These are phyloP conservation scores for Myxozyma vanderwaltii DNA, from an alignment of 805 yeast species.

Conservation along the genomic window DNA sequence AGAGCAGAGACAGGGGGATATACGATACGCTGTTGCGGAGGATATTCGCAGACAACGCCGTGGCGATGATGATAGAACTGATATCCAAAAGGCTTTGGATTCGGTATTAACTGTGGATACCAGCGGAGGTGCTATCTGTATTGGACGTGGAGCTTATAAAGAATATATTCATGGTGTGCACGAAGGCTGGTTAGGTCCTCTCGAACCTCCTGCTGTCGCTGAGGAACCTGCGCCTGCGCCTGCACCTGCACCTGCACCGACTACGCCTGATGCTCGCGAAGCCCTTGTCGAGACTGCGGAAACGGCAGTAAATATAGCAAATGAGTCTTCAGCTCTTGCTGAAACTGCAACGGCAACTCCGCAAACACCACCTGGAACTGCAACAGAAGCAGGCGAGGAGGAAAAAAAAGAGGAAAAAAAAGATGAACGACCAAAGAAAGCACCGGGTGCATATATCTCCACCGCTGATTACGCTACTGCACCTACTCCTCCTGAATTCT, in stretches of 20 bases:
- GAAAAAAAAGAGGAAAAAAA: constrained; percentile 27
- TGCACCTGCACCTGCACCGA: constrained; percentile 5
- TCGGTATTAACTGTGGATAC: constrained; percentile 46
- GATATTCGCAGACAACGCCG: constrained; percentile 72
- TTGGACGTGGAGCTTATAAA: constrained; percentile 95
- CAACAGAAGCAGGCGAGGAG: constrained; percentile 15
- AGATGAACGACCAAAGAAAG: constrained; percentile 40
- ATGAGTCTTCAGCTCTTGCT: constrained; percentile 22
- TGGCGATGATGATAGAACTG: constrained; percentile 41
- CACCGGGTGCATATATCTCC: constrained; percentile 60
- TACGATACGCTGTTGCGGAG: constrained; percentile 78
- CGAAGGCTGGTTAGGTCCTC: constrained; percentile 92
- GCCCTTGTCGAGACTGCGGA: constrained; percentile 11
- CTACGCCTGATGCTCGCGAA: constrained; percentile 10
- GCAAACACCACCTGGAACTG: constrained; percentile 7
- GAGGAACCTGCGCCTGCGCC: constrained; percentile 48
- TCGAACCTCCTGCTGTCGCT: constrained; percentile 52
- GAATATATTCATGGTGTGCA: constrained; percentile 89
- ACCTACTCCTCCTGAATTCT: constrained; percentile 57
- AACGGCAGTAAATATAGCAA: constrained; percentile 8
- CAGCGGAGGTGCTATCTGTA: constrained; percentile 80
- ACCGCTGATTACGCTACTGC: constrained; percentile 60
- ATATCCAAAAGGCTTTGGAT: constrained; percentile 32
- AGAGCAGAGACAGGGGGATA: constrained; percentile 86
- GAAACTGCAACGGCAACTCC: constrained; percentile 11